These are phyloP conservation scores for Fusarium denticulatum DNA, from an alignment of 2,329 filamentous ascomycete genomes.

Conservation along the genomic window DNA sequence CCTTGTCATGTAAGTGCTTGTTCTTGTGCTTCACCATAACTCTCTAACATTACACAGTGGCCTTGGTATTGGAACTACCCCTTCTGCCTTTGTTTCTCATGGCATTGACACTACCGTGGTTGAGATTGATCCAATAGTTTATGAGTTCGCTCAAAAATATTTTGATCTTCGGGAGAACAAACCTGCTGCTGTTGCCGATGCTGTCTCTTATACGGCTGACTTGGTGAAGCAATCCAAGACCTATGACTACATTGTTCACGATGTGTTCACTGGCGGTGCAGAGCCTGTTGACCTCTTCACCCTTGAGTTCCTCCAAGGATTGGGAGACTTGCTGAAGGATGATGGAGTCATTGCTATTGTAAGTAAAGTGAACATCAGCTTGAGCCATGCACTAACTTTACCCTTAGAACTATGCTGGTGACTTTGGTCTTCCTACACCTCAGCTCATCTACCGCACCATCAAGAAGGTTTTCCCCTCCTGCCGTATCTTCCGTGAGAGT, in stretches of 20 bases:
- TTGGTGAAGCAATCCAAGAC: slow-evolving; percentile 56
- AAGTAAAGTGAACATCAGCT: slow-evolving; percentile 48
- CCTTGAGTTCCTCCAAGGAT: slow-evolving; percentile 78
- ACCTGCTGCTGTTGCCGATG: slow-evolving; percentile 83
- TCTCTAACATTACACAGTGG: slow-evolving; percentile 63
- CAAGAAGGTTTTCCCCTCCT: slow-evolving; percentile 82
- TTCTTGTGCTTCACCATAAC: background rate
- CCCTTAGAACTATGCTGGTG: slow-evolving; percentile 88
- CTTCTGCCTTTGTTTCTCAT: slow-evolving; percentile 85
- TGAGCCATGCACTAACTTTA: slow-evolving; percentile 32
- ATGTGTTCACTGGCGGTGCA: slow-evolving; percentile 96
- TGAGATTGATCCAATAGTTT: slow-evolving; percentile 91
- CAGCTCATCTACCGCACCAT: slow-evolving; percentile 86
- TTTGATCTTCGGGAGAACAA: slow-evolving; percentile 83
- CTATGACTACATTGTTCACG: slow-evolving; percentile 95
- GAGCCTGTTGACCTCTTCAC: slow-evolving; percentile 93
- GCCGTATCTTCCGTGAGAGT: slow-evolving; percentile 88
- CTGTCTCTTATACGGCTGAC: slow-evolving; percentile 72
- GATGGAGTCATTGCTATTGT: slow-evolving; percentile 90
- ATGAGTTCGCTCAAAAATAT: slow-evolving; percentile 83
- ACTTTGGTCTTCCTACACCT: slow-evolving; percentile 80
- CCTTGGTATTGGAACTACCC: slow-evolving; percentile 91
- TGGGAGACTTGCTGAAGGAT: slow-evolving; percentile 76
- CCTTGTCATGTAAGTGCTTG: slow-evolving; percentile 77
- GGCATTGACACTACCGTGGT: slow-evolving; percentile 93